Evolutionary conservation across 1,284 basidiomycete species (phyloP).

Genomic region (Paramarasmius palmivorus): DNA sequence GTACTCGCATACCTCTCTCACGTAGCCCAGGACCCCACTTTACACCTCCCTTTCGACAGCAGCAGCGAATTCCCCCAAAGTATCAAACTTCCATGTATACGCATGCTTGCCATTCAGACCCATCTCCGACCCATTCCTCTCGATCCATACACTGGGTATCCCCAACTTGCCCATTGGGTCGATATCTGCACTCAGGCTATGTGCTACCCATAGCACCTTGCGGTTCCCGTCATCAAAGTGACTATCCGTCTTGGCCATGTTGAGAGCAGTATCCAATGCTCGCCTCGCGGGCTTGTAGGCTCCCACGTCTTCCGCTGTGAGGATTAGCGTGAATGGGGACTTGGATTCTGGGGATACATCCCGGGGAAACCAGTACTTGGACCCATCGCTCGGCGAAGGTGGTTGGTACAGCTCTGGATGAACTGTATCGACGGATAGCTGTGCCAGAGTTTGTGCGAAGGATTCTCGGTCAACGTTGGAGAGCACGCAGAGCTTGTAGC

Average conservation of each 20-base stretch:
- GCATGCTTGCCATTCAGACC: constrained; percentile 15
- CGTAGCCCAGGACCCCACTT: too few species aligned
- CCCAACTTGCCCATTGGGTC: constrained; percentile 51
- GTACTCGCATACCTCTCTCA: too few species aligned
- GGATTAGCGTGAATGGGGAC: constrained; percentile 60
- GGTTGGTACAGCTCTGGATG: constrained; percentile 12
- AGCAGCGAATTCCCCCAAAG: constrained; percentile 55
- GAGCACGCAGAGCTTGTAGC: constrained; percentile 67
- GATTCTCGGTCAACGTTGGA: constrained; percentile 74
- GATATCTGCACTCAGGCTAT: constrained; percentile 61
- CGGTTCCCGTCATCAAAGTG: constrained; percentile 29
- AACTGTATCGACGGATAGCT: constrained; percentile 42
- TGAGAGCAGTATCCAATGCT: constrained; percentile 52
- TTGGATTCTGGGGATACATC: constrained; percentile 32
- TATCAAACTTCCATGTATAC: constrained; percentile 55
- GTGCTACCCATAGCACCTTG: constrained; percentile 49
- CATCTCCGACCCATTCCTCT: constrained; percentile 36
- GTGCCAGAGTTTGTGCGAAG: constrained; percentile 56
- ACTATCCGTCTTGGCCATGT: constrained; percentile 42
- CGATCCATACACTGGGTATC: constrained; percentile 61
- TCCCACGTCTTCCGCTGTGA: constrained; percentile 67
- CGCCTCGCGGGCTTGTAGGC: constrained; percentile 68
- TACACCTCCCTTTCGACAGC: constrained; percentile 48
- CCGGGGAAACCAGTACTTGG: constrained; percentile 40
- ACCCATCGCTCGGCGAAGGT: constrained; percentile 27